These are phyloP conservation scores for Parachaetomium inaequale DNA, from an alignment of 495 filamentous ascomycete species.

Conservation along the genomic window DNA sequence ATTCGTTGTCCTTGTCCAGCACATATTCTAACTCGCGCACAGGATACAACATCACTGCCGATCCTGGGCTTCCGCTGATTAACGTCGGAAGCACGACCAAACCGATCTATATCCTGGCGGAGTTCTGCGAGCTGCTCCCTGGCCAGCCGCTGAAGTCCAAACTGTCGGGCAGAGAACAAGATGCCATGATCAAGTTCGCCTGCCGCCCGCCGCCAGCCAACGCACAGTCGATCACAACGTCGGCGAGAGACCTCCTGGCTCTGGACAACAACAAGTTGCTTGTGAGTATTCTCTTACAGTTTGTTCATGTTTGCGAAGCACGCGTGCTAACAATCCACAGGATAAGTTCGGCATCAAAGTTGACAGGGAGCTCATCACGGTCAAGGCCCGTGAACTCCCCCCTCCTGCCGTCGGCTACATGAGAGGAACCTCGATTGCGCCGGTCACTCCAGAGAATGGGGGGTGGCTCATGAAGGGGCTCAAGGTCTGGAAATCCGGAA, in stretches of 20 bases:
- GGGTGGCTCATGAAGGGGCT: conserved; percentile 39
- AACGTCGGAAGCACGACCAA: conserved; percentile 60
- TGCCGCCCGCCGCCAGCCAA: conserved; percentile 63
- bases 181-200: conserved; percentile 65
- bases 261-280: conserved; percentile 38
- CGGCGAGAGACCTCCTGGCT: conserved; percentile 44
- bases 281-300: conserved; percentile 17
- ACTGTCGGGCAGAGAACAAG: conserved; percentile 54
- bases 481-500: conserved; percentile 33
- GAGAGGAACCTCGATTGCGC: conserved; percentile 14
- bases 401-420: conserved; percentile 55
- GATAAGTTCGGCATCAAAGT: conserved; percentile 54
- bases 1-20: not conserved
- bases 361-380: conserved; percentile 55
- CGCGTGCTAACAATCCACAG: conserved; percentile 19
- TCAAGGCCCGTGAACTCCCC: conserved; percentile 58
- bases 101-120: conserved; percentile 64
- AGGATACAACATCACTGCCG: conserved; percentile 35
- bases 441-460: conserved; percentile 26
- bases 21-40: not conserved
- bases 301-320: not conserved
- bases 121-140: conserved; percentile 59
- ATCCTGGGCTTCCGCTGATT: conserved; percentile 57
- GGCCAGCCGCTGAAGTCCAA: conserved; percentile 61
- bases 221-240: conserved; percentile 57